phyloP scores from a whole-genome alignment of 2,329 filamentous ascomycete species.

The Alternaria ethzedia region DNA sequence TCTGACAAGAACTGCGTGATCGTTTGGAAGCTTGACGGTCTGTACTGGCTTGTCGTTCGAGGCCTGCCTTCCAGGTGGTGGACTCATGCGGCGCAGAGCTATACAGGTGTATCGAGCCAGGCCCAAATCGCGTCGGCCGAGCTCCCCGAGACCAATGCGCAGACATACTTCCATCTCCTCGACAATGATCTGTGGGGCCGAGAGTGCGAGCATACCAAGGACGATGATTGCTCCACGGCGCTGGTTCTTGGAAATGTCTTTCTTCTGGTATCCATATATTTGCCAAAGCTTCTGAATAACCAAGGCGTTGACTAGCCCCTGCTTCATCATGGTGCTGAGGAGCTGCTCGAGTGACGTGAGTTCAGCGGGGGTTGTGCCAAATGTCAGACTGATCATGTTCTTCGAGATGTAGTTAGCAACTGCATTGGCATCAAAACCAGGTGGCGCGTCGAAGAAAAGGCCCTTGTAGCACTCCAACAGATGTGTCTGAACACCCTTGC shows the following conservation, averaged over 20 bases:
- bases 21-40: conserved; percentile 82
- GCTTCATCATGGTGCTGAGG: conserved; percentile 96
- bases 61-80: conserved; percentile 70
- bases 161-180: conserved; percentile 96
- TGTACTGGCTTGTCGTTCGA: conserved; percentile 59
- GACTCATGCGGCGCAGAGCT: conserved; percentile 88
- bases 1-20: conserved; percentile 83
- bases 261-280: conserved; percentile 90
- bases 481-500: conserved; percentile 95
- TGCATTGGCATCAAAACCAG: conserved; percentile 85
- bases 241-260: conserved; percentile 88
- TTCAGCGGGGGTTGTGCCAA: conserved; percentile 92
- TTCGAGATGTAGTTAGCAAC: conserved; percentile 93
- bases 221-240: conserved; percentile 94
- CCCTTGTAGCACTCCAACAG: conserved; percentile 96
- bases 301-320: conserved; percentile 80
- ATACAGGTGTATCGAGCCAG: conserved; percentile 96
- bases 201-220: conserved; percentile 92
- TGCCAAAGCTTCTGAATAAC: conserved; percentile 96
- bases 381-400: conserved; percentile 99
- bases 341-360: conserved; percentile 94
- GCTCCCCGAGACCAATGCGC: conserved; percentile 80
- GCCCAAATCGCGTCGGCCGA: conserved; percentile 82
- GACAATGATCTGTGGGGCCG: conserved; percentile 89
- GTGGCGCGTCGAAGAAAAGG: conserved; percentile 94